Base-by-base conservation (phyloP, 2,329 filamentous ascomycete genomes). In the Colletotrichum orbiculare region DNA sequence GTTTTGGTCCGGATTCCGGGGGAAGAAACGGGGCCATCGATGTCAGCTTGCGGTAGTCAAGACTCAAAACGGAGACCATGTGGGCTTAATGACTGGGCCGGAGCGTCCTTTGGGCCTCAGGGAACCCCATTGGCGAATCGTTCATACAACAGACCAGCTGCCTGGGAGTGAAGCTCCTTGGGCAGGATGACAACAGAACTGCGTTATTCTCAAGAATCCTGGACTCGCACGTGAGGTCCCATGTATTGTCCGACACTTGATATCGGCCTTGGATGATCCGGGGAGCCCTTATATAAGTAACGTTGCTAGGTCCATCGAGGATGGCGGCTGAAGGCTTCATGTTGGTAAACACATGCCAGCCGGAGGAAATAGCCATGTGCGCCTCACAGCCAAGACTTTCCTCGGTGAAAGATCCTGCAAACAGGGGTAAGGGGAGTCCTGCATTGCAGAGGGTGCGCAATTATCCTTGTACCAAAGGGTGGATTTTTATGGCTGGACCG, bases 51-150 rank as follows among this genome's bases (percentile, higher is more conserved):
- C 17, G 54, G 64, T 59, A 49, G 25, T 43, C 49, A 17, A 17
- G 17, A 17, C 17, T 17, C 17, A 17, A 38, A 59, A 63, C 60
- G 17, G 60, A 46, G 64, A 53, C 45, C 64, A 54, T 64, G 54
- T 66, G 63, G 63, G 60, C 17, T 64, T 54, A 6, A 66, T 59
- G 60, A 64, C 64, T 66, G 64, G 64, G 54, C 49, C 64, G 37
- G 63, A 59, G 43, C 49, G 60, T 48, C 63, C 47, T 57, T 12
- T 47, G 37, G 15, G 1, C 33, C 39, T 11, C 42, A 9, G 43
- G 6, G 33, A 2, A 17, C 34, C 12, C 34, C 13, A 65, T 65
- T 62, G 62, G 58, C 13, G 34, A 34, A 37, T 34, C 37, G 25
- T 25, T 25, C 25, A 25, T 25, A 25, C 25, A 25, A 25, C 25